These are phyloP conservation scores for Chrysanthemum lavandulifolium DNA, from an alignment of 129 eudicot species.

Conservation along the genomic window DNA sequence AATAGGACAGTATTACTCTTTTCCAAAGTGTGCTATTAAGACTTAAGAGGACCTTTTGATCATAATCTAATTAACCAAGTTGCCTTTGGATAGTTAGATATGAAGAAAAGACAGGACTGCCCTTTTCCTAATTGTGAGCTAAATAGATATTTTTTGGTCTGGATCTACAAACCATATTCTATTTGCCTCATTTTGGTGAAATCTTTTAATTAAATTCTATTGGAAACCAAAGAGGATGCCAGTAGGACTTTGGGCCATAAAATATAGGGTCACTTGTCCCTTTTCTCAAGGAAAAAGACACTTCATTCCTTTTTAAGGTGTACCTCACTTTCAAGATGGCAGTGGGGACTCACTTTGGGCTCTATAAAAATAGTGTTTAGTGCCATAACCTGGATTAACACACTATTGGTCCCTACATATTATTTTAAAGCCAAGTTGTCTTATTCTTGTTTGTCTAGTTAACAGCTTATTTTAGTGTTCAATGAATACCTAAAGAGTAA, in stretches of 20 bases:
- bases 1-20: background rate
- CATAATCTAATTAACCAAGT: conserved; percentile 4
- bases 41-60: background rate
- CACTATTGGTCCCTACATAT: conserved; percentile 22
- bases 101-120: conserved; percentile 12
- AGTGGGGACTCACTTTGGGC: conserved; percentile 26
- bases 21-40: background rate
- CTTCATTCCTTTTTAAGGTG: conserved; percentile 23
- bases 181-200: conserved; percentile 3
- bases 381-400: conserved; percentile 31
- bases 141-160: conserved; percentile 12
- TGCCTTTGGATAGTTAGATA: conserved; percentile 3
- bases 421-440: conserved; percentile 22
- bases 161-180: background rate
- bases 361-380: conserved; percentile 23
- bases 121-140: conserved; percentile 28
- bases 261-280: conserved; percentile 8
- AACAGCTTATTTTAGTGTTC: background rate
- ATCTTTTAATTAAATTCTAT: conserved; percentile 15
- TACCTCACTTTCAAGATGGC: conserved; percentile 27
- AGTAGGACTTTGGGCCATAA: conserved; percentile 28
- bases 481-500: background rate
- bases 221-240: conserved; percentile 15
- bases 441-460: background rate
- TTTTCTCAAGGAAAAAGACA: conserved; percentile 24